Evolutionary conservation across 495 filamentous ascomycete genomes (phyloP).

Genomic region (Apodospora peruviana): DNA sequence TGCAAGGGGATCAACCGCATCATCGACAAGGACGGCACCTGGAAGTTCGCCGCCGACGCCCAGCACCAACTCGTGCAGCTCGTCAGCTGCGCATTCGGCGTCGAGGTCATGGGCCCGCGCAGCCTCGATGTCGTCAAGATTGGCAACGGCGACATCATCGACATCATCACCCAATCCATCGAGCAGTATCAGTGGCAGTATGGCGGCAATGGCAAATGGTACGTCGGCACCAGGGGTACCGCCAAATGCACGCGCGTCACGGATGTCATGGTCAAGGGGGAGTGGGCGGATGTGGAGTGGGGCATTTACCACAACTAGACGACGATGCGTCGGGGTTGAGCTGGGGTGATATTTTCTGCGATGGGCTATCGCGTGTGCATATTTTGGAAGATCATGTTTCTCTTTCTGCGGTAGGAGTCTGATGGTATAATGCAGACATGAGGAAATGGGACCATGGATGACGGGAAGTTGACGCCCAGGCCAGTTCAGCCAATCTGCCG

Average conservation of each 20-base stretch:
- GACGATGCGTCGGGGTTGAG: too few species aligned
- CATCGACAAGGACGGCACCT: conserved; percentile 16
- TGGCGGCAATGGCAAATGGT: conserved; percentile 12
- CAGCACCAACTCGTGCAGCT: conserved; percentile 12
- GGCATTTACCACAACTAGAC: neutral
- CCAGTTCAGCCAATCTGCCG: too few species aligned
- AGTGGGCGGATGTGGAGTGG: neutral
- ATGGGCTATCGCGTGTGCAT: too few species aligned
- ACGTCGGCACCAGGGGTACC: conserved; percentile 25
- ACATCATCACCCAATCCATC: conserved; percentile 21
- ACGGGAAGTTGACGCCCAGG: too few species aligned
- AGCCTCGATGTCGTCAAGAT: conserved; percentile 13
- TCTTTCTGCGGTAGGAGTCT: too few species aligned
- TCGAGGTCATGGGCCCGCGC: conserved; percentile 1
- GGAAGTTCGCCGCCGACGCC: neutral
- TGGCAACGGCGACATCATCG: conserved; percentile 24
- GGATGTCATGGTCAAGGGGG: neutral
- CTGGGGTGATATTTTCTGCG: too few species aligned
- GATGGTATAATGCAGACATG: too few species aligned
- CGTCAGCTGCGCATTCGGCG: conserved; percentile 11
- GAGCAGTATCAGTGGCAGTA: conserved; percentile 14
- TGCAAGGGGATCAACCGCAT: conserved; percentile 28
- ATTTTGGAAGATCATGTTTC: too few species aligned
- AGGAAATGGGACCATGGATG: too few species aligned
- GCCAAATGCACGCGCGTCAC: conserved; percentile 14